Evolutionary conservation across 257 asterid genomes (phyloP).

Genomic region (Solanum gracilifrons): DNA sequence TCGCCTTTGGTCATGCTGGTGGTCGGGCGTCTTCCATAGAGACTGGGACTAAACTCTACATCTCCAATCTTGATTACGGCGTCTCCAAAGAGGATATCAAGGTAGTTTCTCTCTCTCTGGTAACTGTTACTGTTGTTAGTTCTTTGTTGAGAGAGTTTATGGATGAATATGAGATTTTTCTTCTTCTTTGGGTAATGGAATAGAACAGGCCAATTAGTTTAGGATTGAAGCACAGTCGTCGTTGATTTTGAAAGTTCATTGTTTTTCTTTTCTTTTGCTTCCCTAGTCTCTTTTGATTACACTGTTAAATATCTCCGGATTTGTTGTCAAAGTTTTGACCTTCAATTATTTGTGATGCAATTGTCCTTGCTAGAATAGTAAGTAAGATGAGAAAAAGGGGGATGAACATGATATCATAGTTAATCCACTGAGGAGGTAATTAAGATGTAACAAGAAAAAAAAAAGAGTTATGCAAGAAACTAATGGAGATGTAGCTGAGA

Average conservation of each 20-base stretch:
- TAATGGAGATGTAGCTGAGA: not conserved
- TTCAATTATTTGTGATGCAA: not conserved
- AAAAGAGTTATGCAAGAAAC: not conserved
- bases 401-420: not conserved
- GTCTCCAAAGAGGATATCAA: conserved; percentile 88
- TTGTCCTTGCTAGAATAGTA: not conserved
- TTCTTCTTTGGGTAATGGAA: not conserved
- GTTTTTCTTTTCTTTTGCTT: not conserved
- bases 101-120: conserved; percentile 17
- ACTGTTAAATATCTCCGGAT: not conserved
- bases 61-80: conserved; percentile 85
- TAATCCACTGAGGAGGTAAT: not conserved
- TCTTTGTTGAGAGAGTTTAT: not conserved
- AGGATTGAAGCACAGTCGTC: not conserved
- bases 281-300: not conserved
- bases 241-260: not conserved
- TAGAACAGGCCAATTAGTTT: not conserved
- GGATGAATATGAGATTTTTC: not conserved
- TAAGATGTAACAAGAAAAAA: not conserved
- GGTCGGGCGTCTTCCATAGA: conserved; percentile 65
- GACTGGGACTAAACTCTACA: conserved; percentile 93
- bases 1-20: conserved; percentile 11
- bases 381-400: not conserved
- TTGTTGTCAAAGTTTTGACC: not conserved
- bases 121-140: not conserved